These are phyloP conservation scores for Nigrospora sphaerica DNA, from an alignment of 2,329 filamentous ascomycete species.

Conservation along the genomic window DNA sequence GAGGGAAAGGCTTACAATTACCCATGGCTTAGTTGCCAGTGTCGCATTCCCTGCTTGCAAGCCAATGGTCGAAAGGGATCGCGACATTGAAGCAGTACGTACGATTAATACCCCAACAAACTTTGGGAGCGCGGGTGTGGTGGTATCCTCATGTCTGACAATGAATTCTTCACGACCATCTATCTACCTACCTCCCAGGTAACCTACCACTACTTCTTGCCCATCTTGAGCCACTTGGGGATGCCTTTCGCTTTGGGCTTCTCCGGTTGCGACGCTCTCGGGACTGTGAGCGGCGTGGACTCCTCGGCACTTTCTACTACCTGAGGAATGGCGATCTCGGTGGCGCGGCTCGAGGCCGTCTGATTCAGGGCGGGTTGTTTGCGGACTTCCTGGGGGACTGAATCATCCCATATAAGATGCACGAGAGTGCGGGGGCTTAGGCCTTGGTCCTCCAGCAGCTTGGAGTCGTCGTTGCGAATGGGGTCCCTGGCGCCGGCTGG, in stretches of 20 bases:
- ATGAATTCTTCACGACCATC: too few species aligned
- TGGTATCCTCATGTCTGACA: too few species aligned
- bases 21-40: too few species aligned
- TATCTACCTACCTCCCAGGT: too few species aligned
- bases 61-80: too few species aligned
- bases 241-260: slow-evolving; percentile 19
- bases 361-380: slow-evolving; percentile 51
- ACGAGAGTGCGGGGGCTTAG: slow-evolving; percentile 66
- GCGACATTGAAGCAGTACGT: too few species aligned
- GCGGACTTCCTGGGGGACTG: slow-evolving; percentile 48
- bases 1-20: too few species aligned
- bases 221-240: slow-evolving; percentile 1
- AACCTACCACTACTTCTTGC: neutral
- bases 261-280: slow-evolving; percentile 16
- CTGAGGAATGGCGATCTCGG: slow-evolving; percentile 59
- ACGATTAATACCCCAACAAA: too few species aligned
- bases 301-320: slow-evolving; percentile 31
- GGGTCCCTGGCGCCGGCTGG: slow-evolving; percentile 46
- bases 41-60: too few species aligned
- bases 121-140: too few species aligned
- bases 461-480: slow-evolving; percentile 42
- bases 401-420: slow-evolving; percentile 67
- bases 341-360: slow-evolving; percentile 53
- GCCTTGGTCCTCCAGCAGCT: slow-evolving; percentile 65
- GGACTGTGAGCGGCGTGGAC: slow-evolving; percentile 27